Evolutionary conservation across 2,329 filamentous ascomycete genomes (phyloP).

Genomic region (Dothideomycetes sp.): DNA sequence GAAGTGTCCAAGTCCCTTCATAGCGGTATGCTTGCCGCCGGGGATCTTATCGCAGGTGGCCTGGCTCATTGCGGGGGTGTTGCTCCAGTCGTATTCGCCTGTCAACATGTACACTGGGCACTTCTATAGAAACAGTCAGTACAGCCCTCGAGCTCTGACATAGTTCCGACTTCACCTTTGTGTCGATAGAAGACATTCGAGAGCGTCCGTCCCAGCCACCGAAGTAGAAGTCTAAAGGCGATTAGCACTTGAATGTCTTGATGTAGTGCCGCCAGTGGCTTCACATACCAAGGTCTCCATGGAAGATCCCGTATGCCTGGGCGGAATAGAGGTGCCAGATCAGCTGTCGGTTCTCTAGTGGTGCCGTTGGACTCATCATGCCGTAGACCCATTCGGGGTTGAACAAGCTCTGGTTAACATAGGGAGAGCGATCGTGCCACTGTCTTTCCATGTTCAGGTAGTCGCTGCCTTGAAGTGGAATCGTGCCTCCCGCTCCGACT

Average conservation of each 20-base stretch:
- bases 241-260: too few species aligned
- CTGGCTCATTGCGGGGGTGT: slow-evolving; percentile 35
- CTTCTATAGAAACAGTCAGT: too few species aligned
- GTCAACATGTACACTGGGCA: slow-evolving; percentile 42
- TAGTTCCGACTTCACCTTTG: too few species aligned
- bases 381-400: slow-evolving; percentile 40
- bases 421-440: slow-evolving; percentile 34
- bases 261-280: too few species aligned
- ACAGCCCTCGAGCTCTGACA: too few species aligned
- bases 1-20: slow-evolving; percentile 37
- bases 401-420: slow-evolving; percentile 37
- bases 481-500: slow-evolving; percentile 34
- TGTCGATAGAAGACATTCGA: slow-evolving; percentile 34
- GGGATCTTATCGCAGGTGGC: slow-evolving; percentile 37
- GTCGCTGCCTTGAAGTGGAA: slow-evolving; percentile 35
- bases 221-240: slow-evolving; percentile 42
- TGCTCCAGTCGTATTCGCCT: slow-evolving; percentile 39
- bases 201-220: slow-evolving; percentile 38
- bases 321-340: slow-evolving; percentile 40
- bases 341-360: slow-evolving; percentile 33
- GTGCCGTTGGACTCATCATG: slow-evolving; percentile 37
- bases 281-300: too few species aligned
- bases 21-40: slow-evolving; percentile 32
- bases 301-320: slow-evolving; percentile 40
- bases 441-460: slow-evolving; percentile 32